Percentiles rank a stretch among this genome's conserved stretches.
Evolutionary conservation across 2,329 filamentous ascomycete species (phyloP).

Genomic region (Epichloe scottii): DNA sequence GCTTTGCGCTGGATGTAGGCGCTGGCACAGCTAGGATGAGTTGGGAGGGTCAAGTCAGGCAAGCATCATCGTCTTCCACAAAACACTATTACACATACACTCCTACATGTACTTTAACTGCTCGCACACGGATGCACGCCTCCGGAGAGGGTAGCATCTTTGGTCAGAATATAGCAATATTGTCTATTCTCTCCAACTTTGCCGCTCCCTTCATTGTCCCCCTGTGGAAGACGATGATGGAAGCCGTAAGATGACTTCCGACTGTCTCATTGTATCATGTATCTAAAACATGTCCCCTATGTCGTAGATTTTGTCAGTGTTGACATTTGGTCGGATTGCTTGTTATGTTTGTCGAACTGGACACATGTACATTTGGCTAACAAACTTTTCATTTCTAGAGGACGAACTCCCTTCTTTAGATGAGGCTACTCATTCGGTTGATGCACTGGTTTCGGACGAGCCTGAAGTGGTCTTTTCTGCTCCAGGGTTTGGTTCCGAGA

Average conservation of each 20-base stretch:
- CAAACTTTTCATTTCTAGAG: constrained; percentile 40
- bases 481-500: background rate
- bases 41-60: constrained; percentile 35
- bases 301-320: constrained; percentile 5
- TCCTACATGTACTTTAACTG: constrained; percentile 54
- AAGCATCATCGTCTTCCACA: constrained; percentile 60
- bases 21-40: constrained; percentile 4
- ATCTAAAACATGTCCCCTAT: constrained; percentile 5
- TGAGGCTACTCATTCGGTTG: constrained; percentile 50
- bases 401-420: constrained; percentile 49
- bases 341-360: constrained; percentile 16
- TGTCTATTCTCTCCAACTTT: constrained; percentile 24
- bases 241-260: constrained; percentile 38
- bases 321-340: constrained; percentile 13
- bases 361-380: constrained; percentile 14
- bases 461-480: constrained; percentile 9
- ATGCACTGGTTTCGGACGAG: constrained; percentile 57
- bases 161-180: constrained; percentile 31
- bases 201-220: constrained; percentile 23
- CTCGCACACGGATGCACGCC: constrained; percentile 18
- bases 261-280: constrained; percentile 6
- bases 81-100: constrained; percentile 11
- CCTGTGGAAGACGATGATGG: constrained; percentile 52
- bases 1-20: constrained; percentile 3
- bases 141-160: constrained; percentile 20